A percentile compares a stretch with the other conserved stretches of the same genome.
Evolutionary conservation across 768 basidiomycete genomes (phyloP).

Genomic region (Rubroboletus pulcherrimus): DNA sequence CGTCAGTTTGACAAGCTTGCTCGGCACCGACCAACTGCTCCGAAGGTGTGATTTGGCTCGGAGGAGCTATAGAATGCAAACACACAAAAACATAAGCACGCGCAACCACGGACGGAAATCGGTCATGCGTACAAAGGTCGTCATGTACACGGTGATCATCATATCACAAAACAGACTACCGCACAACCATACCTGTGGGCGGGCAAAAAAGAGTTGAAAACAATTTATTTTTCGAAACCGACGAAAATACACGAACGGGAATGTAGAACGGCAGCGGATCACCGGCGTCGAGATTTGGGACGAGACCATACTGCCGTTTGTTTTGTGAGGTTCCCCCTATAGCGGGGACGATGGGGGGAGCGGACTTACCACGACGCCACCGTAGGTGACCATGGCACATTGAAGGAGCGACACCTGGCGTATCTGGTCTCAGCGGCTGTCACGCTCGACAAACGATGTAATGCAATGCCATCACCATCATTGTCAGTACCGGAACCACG

Average conservation of each 20-base stretch:
- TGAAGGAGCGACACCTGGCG: slow-evolving; percentile 8
- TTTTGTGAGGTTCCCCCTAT: neutral
- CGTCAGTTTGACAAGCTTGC: slow-evolving; percentile 3
- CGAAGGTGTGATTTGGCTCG: neutral
- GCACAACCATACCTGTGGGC: slow-evolving; percentile 4
- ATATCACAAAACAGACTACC: slow-evolving; percentile 10
- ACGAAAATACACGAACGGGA: neutral
- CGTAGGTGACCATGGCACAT: slow-evolving; percentile 11
- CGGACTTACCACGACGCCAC: neutral
- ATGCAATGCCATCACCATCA: slow-evolving; percentile 1
- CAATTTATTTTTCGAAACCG: neutral
- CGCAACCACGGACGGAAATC: neutral
- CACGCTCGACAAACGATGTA: neutral
- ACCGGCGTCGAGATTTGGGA: neutral
- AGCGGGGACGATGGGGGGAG: neutral
- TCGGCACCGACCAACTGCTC: neutral
- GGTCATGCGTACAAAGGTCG: neutral
- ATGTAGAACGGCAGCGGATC: slow-evolving; percentile 7
- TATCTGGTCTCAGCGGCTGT: neutral
- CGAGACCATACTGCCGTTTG: slow-evolving; percentile 3
- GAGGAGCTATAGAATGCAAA: neutral
- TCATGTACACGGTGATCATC: slow-evolving; percentile 12
- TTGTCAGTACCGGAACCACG: neutral
- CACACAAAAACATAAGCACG: neutral
- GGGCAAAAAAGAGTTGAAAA: neutral